Conservation (phyloP, 2,329 filamentous ascomycete species). For the Epichloe uncinata region DNA sequence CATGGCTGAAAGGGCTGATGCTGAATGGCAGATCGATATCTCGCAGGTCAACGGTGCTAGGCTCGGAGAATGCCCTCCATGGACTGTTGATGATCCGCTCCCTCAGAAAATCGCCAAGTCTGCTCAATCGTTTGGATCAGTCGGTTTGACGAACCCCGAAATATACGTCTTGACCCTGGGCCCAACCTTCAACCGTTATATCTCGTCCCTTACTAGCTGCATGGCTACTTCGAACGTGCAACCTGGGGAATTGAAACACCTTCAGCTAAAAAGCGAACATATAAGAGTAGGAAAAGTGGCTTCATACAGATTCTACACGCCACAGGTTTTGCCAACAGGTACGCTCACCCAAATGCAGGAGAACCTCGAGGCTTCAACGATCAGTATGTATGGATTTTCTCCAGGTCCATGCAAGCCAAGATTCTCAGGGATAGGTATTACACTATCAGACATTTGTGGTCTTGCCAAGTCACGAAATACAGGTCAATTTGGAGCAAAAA, state of each 20-base stretch:
- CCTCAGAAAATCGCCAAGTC: slow-evolving; percentile 18
- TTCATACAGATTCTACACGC: slow-evolving; percentile 20
- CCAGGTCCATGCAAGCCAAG: not conserved
- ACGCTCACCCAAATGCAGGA: not conserved
- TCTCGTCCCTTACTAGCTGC: slow-evolving; percentile 24
- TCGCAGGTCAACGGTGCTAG: slow-evolving; percentile 6
- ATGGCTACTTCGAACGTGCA: slow-evolving; percentile 20
- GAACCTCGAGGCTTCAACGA: slow-evolving; percentile 3
- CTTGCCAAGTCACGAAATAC: not conserved
- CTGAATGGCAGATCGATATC: slow-evolving; percentile 6
- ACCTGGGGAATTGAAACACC: slow-evolving; percentile 18
- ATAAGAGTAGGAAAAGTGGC: slow-evolving; percentile 23
- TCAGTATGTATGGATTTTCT: slow-evolving; percentile 6
- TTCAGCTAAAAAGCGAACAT: slow-evolving; percentile 24
- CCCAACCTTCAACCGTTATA: slow-evolving; percentile 22
- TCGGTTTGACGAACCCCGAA: slow-evolving; percentile 23
- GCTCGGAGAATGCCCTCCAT: slow-evolving; percentile 15
- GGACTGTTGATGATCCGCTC: slow-evolving; percentile 22
- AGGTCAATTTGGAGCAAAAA: not conserved
- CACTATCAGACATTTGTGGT: slow-evolving; percentile 1
- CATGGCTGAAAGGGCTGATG: slow-evolving; percentile 13
- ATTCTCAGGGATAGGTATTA: not conserved
- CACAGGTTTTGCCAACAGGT: not conserved
- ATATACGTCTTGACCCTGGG: slow-evolving; percentile 24
- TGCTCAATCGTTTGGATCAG: slow-evolving; percentile 15